phyloP scores from a whole-genome alignment of 2,329 filamentous ascomycete species.

The Xylariales sp. region DNA sequence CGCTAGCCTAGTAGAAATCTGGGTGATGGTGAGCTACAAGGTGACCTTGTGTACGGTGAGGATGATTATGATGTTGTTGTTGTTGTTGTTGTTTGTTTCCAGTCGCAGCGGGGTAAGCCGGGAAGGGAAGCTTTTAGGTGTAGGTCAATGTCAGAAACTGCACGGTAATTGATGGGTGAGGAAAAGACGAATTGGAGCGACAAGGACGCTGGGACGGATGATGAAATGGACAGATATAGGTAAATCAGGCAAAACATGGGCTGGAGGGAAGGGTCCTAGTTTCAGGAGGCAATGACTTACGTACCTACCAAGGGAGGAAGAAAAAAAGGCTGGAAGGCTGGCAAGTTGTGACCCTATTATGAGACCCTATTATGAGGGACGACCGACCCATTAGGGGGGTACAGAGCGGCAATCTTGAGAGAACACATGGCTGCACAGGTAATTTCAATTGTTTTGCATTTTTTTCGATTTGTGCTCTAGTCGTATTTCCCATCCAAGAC shows the following conservation, averaged over 20 bases:
- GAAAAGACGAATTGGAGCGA: not conserved
- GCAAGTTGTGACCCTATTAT: slow-evolving; percentile 8
- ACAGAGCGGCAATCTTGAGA: slow-evolving; percentile 20
- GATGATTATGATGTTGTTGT: not conserved
- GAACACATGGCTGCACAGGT: slow-evolving; percentile 16
- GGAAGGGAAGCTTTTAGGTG: not conserved
- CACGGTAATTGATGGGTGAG: not conserved
- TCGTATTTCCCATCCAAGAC: not conserved
- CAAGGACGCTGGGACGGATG: not conserved
- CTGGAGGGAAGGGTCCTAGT: not conserved
- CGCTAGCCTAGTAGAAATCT: slow-evolving; percentile 3
- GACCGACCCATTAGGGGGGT: slow-evolving; percentile 24
- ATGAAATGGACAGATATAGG: slow-evolving; percentile 4
- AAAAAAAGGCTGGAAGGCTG: not conserved
- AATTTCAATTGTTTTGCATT: slow-evolving; percentile 26
- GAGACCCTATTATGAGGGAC: not conserved
- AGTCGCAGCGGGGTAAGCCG: slow-evolving; percentile 14
- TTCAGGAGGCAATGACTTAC: slow-evolving; percentile 13
- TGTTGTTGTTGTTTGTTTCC: not conserved
- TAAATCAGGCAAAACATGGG: not conserved
- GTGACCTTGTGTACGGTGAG: slow-evolving; percentile 4
- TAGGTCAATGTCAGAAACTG: not conserved
- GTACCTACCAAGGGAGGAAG: slow-evolving; percentile 1
- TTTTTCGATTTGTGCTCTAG: not conserved
- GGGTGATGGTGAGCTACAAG: slow-evolving; percentile 7